phyloP scores from a whole-genome alignment of 176 grass and related monocot species.

The Poa annua region DNA sequence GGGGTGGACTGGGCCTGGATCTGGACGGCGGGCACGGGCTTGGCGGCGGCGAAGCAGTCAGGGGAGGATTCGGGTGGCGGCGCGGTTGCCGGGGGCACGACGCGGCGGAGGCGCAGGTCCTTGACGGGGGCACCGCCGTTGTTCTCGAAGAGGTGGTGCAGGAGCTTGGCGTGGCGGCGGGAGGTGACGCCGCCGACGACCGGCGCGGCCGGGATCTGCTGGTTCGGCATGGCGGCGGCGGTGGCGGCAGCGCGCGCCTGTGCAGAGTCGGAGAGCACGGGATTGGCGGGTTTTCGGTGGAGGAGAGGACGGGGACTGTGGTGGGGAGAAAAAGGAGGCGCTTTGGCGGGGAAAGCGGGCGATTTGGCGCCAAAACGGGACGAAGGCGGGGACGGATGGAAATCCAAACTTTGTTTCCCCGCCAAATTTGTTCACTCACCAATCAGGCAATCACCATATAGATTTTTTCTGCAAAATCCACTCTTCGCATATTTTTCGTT shows the following conservation, averaged over 20 bases:
- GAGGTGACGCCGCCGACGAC: slow-evolving; percentile 22
- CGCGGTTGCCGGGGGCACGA: slow-evolving; percentile 55
- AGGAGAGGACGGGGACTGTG: background rate
- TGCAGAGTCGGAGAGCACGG: background rate
- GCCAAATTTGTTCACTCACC: too few relatives aligned
- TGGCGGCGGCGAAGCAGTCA: background rate
- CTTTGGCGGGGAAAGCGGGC: slow-evolving; percentile 47
- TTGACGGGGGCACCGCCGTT: slow-evolving; percentile 38
- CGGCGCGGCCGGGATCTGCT: background rate
- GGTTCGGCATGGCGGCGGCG: slow-evolving; percentile 31
- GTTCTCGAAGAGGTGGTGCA: slow-evolving; percentile 1
- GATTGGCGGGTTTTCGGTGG: background rate
- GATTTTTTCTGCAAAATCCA: too few relatives aligned
- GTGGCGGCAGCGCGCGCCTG: background rate
- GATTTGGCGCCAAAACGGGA: slow-evolving; percentile 36
- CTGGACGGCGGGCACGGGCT: slow-evolving; percentile 8
- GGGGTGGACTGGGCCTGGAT: slow-evolving; percentile 33
- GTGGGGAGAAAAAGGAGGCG: background rate
- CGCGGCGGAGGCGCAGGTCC: slow-evolving; percentile 71
- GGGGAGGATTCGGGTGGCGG: slow-evolving; percentile 39
- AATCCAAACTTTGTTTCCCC: too few relatives aligned
- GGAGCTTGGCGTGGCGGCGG: slow-evolving; percentile 41
- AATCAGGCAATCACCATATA: too few relatives aligned
- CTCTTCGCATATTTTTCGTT: too few relatives aligned
- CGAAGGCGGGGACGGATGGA: background rate